Evolutionary conservation across 805 yeast genomes (phyloP), one percentile per base, ranked within the genome.

Genomic region (Candida tallmaniae): DNA sequence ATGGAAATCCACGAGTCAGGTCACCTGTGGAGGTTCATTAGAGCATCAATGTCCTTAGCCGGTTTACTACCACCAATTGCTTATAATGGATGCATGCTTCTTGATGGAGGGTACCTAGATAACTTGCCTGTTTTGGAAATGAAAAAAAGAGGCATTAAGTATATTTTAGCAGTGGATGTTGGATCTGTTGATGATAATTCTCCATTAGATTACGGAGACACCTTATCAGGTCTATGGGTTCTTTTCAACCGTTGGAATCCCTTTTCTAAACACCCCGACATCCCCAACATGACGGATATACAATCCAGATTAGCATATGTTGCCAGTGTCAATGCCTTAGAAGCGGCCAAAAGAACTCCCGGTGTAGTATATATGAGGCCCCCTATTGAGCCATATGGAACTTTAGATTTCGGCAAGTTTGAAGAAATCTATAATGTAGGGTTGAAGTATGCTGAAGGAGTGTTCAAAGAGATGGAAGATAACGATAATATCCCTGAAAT

Each of bases 41-140:
- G 98, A 32, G 98, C 98, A 0, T 86, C 96, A 0, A 90, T 90
- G 98, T 83, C 96, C 0, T 67, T 90, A 32, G 97, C 97, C 1
- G 97, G 97, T 0, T 65, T 93, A 24, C 63, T 90, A 16, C 98
- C 98, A 3, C 90, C 90, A 1, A 66, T 93, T 16, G 81, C 93
- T 3, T 93, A 79, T 49, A 79, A 85, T 35, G 98, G 98, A 0
- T 77, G 83, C 25, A 90, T 90, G 97, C 61, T 93, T 19, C 62
- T 93, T 27, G 98, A 90, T 58, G 98, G 98, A 27, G 98, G 98
- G 0, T 90, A 93, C 54, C 80, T 93, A 35, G 97, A 90, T 54
- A 90, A 90, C 53, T 65, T 90, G 37, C 94, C 98, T 0, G 97
- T 90, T 2, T 70, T 71, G 44, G 97, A 90, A 53, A 93, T 90